A percentile compares a stretch with the other conserved stretches of the same genome.
Conservation (phyloP, 1,139 yeast species). For the Casaregolazyma suthepensis region DNA sequence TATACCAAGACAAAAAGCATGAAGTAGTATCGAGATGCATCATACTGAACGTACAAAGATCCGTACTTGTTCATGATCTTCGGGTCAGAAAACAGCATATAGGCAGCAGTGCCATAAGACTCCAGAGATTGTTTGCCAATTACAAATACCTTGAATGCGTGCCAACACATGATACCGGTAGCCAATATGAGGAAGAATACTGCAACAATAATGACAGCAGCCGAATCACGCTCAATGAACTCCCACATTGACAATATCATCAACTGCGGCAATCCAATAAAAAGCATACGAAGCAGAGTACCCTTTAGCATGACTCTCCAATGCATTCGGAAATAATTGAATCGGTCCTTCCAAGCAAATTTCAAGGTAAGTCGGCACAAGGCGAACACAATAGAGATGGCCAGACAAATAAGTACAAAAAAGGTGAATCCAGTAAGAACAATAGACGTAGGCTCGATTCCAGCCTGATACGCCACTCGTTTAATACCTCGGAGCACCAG, state of each 20-base stretch:
- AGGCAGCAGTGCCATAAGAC: conserved; percentile 84
- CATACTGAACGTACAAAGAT: conserved; percentile 81
- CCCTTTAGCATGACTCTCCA: conserved; percentile 83
- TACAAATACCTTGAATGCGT: conserved; percentile 59
- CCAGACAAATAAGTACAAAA: conserved; percentile 58
- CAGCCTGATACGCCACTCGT: conserved; percentile 81
- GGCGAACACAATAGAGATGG: conserved; percentile 23
- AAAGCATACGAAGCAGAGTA: conserved; percentile 68
- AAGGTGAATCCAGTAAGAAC: conserved; percentile 85
- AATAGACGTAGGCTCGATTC: conserved; percentile 75
- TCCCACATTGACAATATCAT: conserved; percentile 84
- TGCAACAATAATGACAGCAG: conserved; percentile 79
- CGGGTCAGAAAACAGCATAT: conserved; percentile 77
- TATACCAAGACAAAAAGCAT: conserved; percentile 57
- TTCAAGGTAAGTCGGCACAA: conserved; percentile 16
- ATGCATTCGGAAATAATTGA: conserved; percentile 59
- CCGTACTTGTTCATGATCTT: conserved; percentile 80
- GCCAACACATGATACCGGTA: conserved; percentile 59
- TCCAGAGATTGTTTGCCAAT: conserved; percentile 67
- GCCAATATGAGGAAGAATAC: conserved; percentile 57
- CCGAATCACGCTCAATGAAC: conserved; percentile 74
- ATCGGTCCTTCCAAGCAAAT: conserved; percentile 27
- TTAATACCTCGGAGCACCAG: conserved; percentile 79
- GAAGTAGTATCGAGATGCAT: conserved; percentile 82
- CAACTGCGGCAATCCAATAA: conserved; percentile 57